These are phyloP conservation scores for Eucalyptus cladocalyx DNA, from an alignment of 345 rosid species.

Conservation along the genomic window DNA sequence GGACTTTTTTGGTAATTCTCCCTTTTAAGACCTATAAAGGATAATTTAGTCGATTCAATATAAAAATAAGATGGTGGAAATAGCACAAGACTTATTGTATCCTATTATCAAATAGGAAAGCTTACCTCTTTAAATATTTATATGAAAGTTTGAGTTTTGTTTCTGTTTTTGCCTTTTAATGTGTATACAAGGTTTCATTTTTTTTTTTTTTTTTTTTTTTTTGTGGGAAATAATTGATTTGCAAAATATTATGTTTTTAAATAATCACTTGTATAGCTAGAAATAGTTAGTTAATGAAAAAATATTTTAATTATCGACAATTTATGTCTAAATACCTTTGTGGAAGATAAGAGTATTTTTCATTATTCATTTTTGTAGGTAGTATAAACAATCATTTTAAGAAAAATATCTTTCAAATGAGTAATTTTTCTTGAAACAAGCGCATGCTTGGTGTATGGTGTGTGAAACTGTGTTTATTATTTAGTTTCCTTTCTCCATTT, in stretches of 20 bases:
- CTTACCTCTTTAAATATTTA: neutral
- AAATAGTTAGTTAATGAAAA: neutral
- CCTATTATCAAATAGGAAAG: neutral
- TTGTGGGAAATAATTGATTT: neutral
- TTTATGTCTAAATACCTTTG: neutral
- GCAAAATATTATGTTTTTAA: neutral
- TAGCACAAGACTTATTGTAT: neutral
- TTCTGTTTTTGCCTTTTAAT: neutral
- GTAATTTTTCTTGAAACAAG: neutral
- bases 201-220: neutral
- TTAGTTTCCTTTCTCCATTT: neutral
- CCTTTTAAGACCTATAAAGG: no score
- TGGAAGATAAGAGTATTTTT: no score
- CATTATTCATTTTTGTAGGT: neutral
- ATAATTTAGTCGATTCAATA: neutral
- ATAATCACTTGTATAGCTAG: neutral
- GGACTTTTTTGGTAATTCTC: no score
- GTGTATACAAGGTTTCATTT: neutral
- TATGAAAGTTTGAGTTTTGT: neutral
- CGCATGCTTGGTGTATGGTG: neutral
- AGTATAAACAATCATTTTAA: no score
- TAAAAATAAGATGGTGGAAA: neutral
- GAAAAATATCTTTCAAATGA: no score
- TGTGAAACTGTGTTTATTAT: neutral
- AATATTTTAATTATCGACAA: neutral